Evolutionary conservation across 495 filamentous ascomycete genomes (phyloP), one percentile per base, ranked within the genome.

Genomic region (Xylaria longipes): DNA sequence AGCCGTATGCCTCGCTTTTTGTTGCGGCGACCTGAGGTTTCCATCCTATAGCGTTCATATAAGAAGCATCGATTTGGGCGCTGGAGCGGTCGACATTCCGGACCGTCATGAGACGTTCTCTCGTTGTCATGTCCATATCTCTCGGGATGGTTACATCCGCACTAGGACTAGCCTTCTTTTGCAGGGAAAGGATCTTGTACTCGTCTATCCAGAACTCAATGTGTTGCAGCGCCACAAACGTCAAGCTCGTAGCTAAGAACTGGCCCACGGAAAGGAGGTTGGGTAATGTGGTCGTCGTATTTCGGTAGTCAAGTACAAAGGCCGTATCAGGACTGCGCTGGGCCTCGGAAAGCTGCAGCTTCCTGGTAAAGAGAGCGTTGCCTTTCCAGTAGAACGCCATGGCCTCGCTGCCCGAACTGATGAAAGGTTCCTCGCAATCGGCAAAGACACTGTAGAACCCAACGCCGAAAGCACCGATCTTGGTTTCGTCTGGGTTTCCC

Each of bases 321-420:
- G 91, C 92, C 5, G 97, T 99, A 68, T 94, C 90, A 17, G 84
- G 83, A 71, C 85, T 89, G 8, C 76, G 84, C 60, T 94, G 84
- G 9, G 85, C 84, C 60, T 87, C 84, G 5, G 91, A 88, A 7
- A 98, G 77, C 77, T 90, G 89, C 41, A 93, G 82, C 64, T 91
- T 89, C 74, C 94, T 91, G 5, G 97, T 99, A 78, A 96, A 98
- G 5, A 99, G 86, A 8, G 93, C 92, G 80, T 98, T 97, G 22
- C 91, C 93, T 79, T 97, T 98, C 97, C 97, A 99, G 82, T 97
- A 98, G 79, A 99, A 99, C 14, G 95, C 95, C 93, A 99, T 97
- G 29, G 93, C 95, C 77, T 96, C 89, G 63, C 87, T 88, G 2
- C 96, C 97, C 0, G 95, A 98, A 57, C 91, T 94, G 65, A 98